These are phyloP conservation scores for Claviceps capensis DNA, from an alignment of 2,329 filamentous ascomycete species.

Conservation along the genomic window DNA sequence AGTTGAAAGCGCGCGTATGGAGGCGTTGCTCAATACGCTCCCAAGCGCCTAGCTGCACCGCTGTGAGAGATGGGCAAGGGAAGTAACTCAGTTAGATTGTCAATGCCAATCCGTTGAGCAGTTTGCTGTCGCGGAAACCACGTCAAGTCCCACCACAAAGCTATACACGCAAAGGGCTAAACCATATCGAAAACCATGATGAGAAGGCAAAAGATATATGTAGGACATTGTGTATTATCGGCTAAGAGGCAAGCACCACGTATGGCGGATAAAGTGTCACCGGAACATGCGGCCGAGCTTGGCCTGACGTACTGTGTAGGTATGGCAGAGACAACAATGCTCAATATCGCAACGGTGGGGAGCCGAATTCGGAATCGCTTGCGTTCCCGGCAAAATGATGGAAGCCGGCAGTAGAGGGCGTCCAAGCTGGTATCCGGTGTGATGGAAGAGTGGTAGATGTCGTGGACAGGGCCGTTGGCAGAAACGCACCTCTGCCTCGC, in stretches of 20 bases:
- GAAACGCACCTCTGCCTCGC: not conserved
- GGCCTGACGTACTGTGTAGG: not conserved
- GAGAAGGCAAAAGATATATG: not conserved
- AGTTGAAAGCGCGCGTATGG: not conserved
- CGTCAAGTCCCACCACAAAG: not conserved
- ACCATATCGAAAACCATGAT: not conserved
- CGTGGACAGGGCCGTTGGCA: not conserved
- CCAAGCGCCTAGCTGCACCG: not conserved
- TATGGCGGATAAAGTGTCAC: not conserved
- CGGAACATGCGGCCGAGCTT: not conserved
- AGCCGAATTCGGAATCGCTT: not conserved
- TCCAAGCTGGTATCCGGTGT: not conserved
- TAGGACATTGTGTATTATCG: not conserved
- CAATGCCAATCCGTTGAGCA: not conserved
- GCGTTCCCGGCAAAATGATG: not conserved
- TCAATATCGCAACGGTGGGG: not conserved
- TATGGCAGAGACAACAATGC: not conserved
- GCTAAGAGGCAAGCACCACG: not conserved
- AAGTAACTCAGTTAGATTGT: not conserved
- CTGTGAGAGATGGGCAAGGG: not conserved
- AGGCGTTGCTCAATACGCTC: not conserved
- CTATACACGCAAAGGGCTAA: not conserved
- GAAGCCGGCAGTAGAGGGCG: not conserved
- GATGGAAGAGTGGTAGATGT: not conserved
- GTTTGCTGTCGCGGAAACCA: slow-evolving; percentile 1